Percentiles rank a stretch among this genome's conserved stretches.
These are phyloP conservation scores for Alternaria sp. DNA, from an alignment of 2,329 filamentous ascomycete species.

Conservation along the genomic window DNA sequence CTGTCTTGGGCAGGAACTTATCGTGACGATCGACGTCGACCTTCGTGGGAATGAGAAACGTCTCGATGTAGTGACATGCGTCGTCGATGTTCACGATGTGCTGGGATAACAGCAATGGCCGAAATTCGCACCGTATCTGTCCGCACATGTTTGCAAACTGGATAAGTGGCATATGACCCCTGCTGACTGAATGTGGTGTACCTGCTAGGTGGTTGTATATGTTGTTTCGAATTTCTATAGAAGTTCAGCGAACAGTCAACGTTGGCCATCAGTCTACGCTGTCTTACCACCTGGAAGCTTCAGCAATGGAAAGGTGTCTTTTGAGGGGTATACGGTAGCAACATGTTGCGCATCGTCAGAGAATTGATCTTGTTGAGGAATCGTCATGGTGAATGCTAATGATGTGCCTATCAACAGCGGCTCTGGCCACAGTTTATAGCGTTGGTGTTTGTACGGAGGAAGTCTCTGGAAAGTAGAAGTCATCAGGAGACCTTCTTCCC, in stretches of 20 bases:
- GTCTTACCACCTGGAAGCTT: background rate
- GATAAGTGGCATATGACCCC: background rate
- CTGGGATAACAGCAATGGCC: background rate
- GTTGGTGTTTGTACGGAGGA: background rate
- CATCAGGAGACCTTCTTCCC: background rate
- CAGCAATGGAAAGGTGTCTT: fast-evolving
- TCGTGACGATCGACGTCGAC: background rate
- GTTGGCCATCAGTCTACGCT: background rate
- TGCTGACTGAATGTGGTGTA: background rate
- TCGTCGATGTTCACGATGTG: background rate
- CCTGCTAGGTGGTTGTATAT: background rate
- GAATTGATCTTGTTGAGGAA: background rate
- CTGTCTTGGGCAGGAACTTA: background rate
- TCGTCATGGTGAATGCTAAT: background rate
- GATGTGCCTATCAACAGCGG: background rate
- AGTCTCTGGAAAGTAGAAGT: background rate
- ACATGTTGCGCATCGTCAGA: background rate
- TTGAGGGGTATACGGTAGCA: fast-evolving
- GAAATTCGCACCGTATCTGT: background rate
- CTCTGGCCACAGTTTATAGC: background rate
- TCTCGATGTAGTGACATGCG: background rate
- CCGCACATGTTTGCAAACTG: background rate
- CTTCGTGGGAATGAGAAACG: background rate
- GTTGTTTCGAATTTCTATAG: background rate
- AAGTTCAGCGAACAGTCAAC: background rate